Conservation (phyloP, 495 filamentous ascomycete species). For the Neurospora cerealis region DNA sequence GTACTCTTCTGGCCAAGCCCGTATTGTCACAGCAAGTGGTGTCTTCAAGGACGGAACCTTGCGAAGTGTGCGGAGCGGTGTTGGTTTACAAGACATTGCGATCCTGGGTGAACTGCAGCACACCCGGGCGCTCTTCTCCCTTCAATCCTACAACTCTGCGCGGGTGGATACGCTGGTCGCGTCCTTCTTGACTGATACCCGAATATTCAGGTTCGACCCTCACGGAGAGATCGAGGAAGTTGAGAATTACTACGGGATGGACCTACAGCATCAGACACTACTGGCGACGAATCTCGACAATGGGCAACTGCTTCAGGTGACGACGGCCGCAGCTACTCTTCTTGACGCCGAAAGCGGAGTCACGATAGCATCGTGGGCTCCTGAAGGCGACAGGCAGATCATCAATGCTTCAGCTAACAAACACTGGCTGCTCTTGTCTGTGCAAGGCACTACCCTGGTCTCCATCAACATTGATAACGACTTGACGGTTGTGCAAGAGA, state of each 20-base stretch:
- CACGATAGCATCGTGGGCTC: slow-evolving; percentile 56
- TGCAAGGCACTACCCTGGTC: slow-evolving; percentile 57
- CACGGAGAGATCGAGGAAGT: slow-evolving; percentile 82
- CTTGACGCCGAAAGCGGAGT: slow-evolving; percentile 62
- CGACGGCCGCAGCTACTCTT: slow-evolving; percentile 49
- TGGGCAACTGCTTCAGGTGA: slow-evolving; percentile 68
- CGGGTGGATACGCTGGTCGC: slow-evolving; percentile 62
- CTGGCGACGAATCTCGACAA: slow-evolving; percentile 52
- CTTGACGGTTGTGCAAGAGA: slow-evolving; percentile 44
- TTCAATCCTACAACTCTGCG: slow-evolving; percentile 37
- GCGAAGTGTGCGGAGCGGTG: slow-evolving; percentile 81
- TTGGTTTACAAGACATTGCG: slow-evolving; percentile 83
- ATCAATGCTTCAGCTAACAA: slow-evolving; percentile 70
- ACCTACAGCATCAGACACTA: slow-evolving; percentile 62
- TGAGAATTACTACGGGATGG: slow-evolving; percentile 58
- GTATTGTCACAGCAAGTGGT: slow-evolving; percentile 87
- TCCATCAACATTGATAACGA: slow-evolving; percentile 54
- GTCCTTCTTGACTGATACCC: slow-evolving; percentile 74
- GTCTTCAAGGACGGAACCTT: slow-evolving; percentile 79
- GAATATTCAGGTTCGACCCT: slow-evolving; percentile 66
- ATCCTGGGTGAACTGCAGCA: slow-evolving; percentile 70
- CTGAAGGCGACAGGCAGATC: slow-evolving; percentile 49
- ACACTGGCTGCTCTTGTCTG: slow-evolving; percentile 56
- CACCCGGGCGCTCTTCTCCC: slow-evolving; percentile 53
- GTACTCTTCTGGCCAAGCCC: slow-evolving; percentile 86